Conservation (phyloP, 257 asterid genomes). For the Scutellaria minor region DNA sequence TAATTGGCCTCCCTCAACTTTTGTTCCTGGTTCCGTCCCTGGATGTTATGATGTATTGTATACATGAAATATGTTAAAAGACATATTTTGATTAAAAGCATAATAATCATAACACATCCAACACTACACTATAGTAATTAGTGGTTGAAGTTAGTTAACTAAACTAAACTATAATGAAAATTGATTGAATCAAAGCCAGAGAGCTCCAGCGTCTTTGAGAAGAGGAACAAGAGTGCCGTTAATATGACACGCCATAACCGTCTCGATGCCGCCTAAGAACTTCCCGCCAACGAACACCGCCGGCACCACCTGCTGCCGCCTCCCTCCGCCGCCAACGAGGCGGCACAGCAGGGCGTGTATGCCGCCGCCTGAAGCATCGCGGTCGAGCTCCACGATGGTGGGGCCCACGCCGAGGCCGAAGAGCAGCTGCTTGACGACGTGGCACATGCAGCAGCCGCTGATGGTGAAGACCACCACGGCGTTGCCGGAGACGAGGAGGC, state of each 20-base stretch:
- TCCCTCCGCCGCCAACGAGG: constrained; percentile 32
- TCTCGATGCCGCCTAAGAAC: constrained; percentile 78
- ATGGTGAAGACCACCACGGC: constrained; percentile 88
- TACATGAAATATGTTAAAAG: too few relatives aligned
- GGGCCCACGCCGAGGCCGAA: constrained; percentile 93
- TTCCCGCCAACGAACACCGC: constrained; percentile 86
- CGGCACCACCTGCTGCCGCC: constrained; percentile 59
- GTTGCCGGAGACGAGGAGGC: constrained; percentile 56
- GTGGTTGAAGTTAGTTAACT: too few relatives aligned
- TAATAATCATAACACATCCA: too few relatives aligned
- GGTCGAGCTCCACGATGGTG: constrained; percentile 77
- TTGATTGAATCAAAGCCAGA: constrained; percentile 56
- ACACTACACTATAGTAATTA: too few relatives aligned
- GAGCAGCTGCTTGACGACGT: constrained; percentile 80
- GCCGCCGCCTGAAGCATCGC: constrained; percentile 56
- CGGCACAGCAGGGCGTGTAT: constrained; percentile 59
- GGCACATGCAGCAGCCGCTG: constrained; percentile 94
- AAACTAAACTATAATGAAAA: too few relatives aligned
- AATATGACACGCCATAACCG: constrained; percentile 81
- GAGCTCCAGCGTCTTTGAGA: constrained; percentile 83
- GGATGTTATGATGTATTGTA: too few relatives aligned
- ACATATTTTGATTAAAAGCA: too few relatives aligned
- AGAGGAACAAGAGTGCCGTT: constrained; percentile 86
- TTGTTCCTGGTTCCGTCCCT: too few relatives aligned
- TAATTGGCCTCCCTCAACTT: too few relatives aligned